Evolutionary conservation across 768 basidiomycete genomes (phyloP), one percentile per base, ranked within the genome.

Genomic region (Galerina marginata): DNA sequence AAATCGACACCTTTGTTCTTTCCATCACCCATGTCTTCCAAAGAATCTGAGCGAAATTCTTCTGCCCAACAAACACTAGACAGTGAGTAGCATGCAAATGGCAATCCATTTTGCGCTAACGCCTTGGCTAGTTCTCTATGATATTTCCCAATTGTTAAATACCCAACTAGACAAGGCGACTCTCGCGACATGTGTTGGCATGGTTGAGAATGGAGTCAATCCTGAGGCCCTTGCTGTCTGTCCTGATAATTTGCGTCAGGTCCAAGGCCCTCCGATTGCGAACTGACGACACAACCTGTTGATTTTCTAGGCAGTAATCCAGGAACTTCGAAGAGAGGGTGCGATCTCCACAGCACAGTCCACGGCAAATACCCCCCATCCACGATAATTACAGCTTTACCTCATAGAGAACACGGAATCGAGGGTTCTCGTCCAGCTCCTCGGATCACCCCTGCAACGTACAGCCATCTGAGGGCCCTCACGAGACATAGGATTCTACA

Each of bases 201-300:
- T 96, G 90, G 94, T 96, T 66, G 95, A 96, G 76, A 89, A 86
- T 61, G 95, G 95, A 15, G 92, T 91, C 48, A 96, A 96, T 72
- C 93, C 95, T 10, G 93, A 96, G 69, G 94, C 93, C 0, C 80
- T 96, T 47, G 95, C 94, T 66, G 95, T 96, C 71, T 56, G 74
- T 67, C 38, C 55, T 55, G 45, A 45, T 69, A n/a, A 37, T 45
- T 39, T 39, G 29, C 56, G 25, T 49, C 10, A 33, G 37, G 16
- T 23, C 20, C 38, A 47, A 25, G 47, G 33, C 52, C 25, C 37
- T n/a, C 60, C 56, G 38, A 64, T 51, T 52, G 43, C 63, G 52
- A 60, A 60, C 66, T 62, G 56, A 62, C 45, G 14, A 52, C 46
- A 16, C 6, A n/a, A 9, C 33, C 43, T 54, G 4, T 39, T 26